Base-by-base conservation (phyloP, 1,284 basidiomycete genomes). In the Coniferiporia sulphurascens region DNA sequence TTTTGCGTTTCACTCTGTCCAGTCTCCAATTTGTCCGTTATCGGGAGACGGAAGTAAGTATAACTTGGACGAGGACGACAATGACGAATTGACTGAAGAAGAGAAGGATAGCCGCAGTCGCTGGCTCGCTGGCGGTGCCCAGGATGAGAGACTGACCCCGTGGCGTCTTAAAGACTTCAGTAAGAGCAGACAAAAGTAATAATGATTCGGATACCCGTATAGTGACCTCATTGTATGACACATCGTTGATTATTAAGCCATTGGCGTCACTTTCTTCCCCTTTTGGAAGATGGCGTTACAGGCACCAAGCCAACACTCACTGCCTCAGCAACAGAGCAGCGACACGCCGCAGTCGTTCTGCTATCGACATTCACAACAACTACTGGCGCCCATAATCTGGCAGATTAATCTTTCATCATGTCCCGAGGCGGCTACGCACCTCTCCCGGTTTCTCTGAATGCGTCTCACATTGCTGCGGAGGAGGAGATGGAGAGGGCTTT, bases 111-210 rank as follows among this genome's bases (percentile, higher is more conserved):
- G 73, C 54, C 75, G 85, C 36, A 70, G 73, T 7, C 74, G 83
- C 22, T 95, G 92, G 93, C 72, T 94, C 4, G 76, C 85, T 1
- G 83, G 76, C 21, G 89, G 87, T 8, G 82, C 85, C 1, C 90
- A 89, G 68, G 92, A 95, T 66, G 77, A 75, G 46, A 78, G 91
- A 10, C 78, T 94, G 0, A 86, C 86, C 0, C 76, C 95, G 27
- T 96, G 93, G 93, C 74, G 78, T 19, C 71, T 95, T 56, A 88
- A 88, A 64, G 82, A 78, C 63, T 94, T 95, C 64, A 73, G 73
- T 36, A 80, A 75, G 61, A 62, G 63, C 15, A 44, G 22, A 46
- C 22, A 46, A 27, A 3, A 27, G 27, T 27, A n/a, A n/a, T 5
- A 27, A 27, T 27, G 27, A 27, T 5, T 27, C 27, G 5, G 27